Evolutionary conservation across 2,329 filamentous ascomycete genomes (phyloP).

Genomic region (Fusarium sp.): DNA sequence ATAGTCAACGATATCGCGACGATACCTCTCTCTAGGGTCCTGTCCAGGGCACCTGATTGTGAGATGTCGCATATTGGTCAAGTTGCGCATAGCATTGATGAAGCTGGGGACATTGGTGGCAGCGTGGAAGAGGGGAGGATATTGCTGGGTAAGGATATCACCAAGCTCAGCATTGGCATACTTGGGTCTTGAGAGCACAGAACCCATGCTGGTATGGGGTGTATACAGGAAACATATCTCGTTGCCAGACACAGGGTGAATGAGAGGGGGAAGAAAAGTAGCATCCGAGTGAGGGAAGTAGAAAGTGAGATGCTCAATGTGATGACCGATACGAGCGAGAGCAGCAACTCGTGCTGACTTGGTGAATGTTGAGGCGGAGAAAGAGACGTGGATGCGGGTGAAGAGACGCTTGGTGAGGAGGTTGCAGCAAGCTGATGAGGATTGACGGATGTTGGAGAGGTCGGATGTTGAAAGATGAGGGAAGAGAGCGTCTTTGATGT

Average conservation of each 20-base stretch:
- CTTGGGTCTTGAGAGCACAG: slow-evolving; percentile 74
- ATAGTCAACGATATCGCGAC: slow-evolving; percentile 85
- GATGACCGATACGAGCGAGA: slow-evolving; percentile 79
- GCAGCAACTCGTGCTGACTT: slow-evolving; percentile 79
- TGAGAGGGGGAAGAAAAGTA: slow-evolving; percentile 85
- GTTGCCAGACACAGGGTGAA: slow-evolving; percentile 80
- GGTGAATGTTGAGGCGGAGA: slow-evolving; percentile 80
- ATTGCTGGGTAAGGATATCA: slow-evolving; percentile 86
- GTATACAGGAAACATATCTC: slow-evolving; percentile 87
- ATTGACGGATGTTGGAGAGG: slow-evolving; percentile 71
- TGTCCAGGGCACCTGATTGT: slow-evolving; percentile 82
- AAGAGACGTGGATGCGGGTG: slow-evolving; percentile 75
- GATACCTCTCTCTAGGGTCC: slow-evolving; percentile 74
- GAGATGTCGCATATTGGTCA: slow-evolving; percentile 79
- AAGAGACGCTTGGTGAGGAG: slow-evolving; percentile 78
- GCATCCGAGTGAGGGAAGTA: slow-evolving; percentile 79
- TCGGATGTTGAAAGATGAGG: slow-evolving; percentile 63
- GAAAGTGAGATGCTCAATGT: slow-evolving; percentile 84
- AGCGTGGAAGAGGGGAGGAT: slow-evolving; percentile 89
- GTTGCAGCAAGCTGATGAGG: slow-evolving; percentile 77
- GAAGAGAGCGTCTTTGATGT: slow-evolving; percentile 64
- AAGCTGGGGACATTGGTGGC: slow-evolving; percentile 90
- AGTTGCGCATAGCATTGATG: slow-evolving; percentile 76
- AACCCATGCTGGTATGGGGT: slow-evolving; percentile 76
- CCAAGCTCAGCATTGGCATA: slow-evolving; percentile 84